Conservation (phyloP, 1,139 yeast genomes). For the Debaryomyces sp. region DNA sequence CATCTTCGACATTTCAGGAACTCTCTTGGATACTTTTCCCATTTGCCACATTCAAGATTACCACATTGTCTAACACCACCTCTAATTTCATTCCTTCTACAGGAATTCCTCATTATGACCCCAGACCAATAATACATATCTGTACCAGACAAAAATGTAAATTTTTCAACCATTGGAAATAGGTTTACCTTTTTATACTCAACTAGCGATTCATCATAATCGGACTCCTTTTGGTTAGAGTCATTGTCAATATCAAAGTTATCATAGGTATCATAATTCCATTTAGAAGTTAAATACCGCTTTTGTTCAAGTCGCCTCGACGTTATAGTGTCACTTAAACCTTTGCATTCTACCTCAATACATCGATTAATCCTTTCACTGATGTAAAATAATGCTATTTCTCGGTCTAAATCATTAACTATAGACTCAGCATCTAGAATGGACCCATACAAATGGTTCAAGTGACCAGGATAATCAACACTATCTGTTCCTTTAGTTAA, state of each 20-base stretch:
- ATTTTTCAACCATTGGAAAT: slow-evolving; percentile 89
- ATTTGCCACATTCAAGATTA: slow-evolving; percentile 87
- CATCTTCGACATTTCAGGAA: slow-evolving; percentile 95
- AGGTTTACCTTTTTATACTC: slow-evolving; percentile 66
- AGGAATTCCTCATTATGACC: slow-evolving; percentile 92
- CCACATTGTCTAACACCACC: slow-evolving; percentile 98
- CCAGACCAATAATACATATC: slow-evolving; percentile 97
- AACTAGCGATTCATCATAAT: slow-evolving; percentile 50
- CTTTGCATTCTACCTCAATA: slow-evolving; percentile 38
- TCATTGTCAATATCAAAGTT: slow-evolving; percentile 57
- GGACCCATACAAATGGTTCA: slow-evolving; percentile 34
- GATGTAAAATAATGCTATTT: slow-evolving; percentile 46
- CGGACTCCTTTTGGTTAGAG: slow-evolving; percentile 35
- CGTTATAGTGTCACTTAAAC: slow-evolving; percentile 34
- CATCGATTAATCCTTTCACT: slow-evolving; percentile 35
- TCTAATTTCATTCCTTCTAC: slow-evolving; percentile 81
- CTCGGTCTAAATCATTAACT: slow-evolving; percentile 35
- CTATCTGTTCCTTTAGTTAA: slow-evolving; percentile 10
- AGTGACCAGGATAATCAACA: slow-evolving; percentile 12
- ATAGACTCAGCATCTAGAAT: slow-evolving; percentile 41
- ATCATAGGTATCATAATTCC: slow-evolving; percentile 62
- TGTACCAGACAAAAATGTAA: slow-evolving; percentile 71
- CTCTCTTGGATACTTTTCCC: slow-evolving; percentile 90
- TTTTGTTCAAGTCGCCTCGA: slow-evolving; percentile 37
- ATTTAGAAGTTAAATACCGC: slow-evolving; percentile 33